phyloP scores from a whole-genome alignment of 2,329 filamentous ascomycete genomes.

The Cladosporium sp. region DNA sequence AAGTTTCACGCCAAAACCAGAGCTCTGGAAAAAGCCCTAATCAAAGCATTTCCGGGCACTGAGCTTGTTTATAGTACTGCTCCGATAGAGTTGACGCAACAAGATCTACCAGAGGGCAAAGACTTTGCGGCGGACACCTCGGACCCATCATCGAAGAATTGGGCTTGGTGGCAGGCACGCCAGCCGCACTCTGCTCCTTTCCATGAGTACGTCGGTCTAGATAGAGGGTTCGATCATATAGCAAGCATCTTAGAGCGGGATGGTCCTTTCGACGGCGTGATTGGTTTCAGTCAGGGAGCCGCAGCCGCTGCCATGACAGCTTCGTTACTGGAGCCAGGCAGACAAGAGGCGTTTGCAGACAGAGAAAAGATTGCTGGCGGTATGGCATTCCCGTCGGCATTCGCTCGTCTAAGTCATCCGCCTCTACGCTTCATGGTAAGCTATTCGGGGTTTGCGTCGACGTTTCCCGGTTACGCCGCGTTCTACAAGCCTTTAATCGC shows the following conservation, averaged over 20 bases:
- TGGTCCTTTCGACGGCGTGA: conserved; percentile 72
- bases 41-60: conserved; percentile 65
- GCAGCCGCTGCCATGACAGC: conserved; percentile 72
- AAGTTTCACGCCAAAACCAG: conserved; percentile 87
- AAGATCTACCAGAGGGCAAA: conserved; percentile 63
- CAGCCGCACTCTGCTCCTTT: conserved; percentile 60
- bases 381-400: conserved; percentile 54
- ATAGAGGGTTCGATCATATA: conserved; percentile 65
- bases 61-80: conserved; percentile 51
- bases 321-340: conserved; percentile 63
- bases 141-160: conserved; percentile 13
- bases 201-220: conserved; percentile 64
- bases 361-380: conserved; percentile 40
- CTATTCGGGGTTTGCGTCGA: conserved; percentile 74
- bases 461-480: conserved; percentile 61
- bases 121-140: conserved; percentile 52
- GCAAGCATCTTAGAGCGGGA: conserved; percentile 62
- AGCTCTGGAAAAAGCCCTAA: conserved; percentile 77
- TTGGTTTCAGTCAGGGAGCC: conserved; percentile 82
- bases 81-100: conserved; percentile 43
- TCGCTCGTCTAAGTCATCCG: conserved; percentile 50
- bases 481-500: conserved; percentile 74
- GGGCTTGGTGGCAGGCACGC: conserved; percentile 69
- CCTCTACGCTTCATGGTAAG: conserved; percentile 69
- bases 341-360: conserved; percentile 51